Base-by-base conservation (phyloP, 768 basidiomycete species). In the Lactarius evosmus region DNA sequence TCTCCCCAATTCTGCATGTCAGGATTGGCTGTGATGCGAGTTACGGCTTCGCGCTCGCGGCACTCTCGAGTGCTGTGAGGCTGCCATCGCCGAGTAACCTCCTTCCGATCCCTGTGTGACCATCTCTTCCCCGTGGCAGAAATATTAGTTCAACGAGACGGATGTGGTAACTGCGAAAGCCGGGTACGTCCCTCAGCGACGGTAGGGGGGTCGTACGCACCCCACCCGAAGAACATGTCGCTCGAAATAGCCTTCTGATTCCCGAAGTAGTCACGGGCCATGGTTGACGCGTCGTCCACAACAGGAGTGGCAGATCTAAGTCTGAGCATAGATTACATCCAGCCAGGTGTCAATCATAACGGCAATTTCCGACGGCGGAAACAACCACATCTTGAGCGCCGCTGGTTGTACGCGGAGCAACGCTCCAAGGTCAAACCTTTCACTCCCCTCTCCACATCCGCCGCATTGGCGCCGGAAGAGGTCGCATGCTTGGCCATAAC, bases 121-220 rank as follows among this genome's bases (percentile, higher is more conserved):
- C 55, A 76, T 69, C 9, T 84, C 83, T 61, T 91, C 88, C 60
- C 89, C 86, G 17, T 95, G 83, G 2, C 96, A 96, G 75, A 97
- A 98, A 83, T 98, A 99, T 69, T 94, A 90, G 72, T 85, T 95
- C 17, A 94, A 96, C 0, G 94, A 96, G 71, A 98, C 98, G 34
- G 93, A 86, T 0, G 89, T 91, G 16, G 95, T 93, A 99, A 99
- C 44, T 83, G 78, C 69, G 88, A 84, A 46, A 98, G 78, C 2
- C 96, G 86, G 12, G 82, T 75, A 71, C 93, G 89, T 6, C 95
- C 95, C 76, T 98, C 94, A 52, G 79, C 76, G 46, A 83, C 70
- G 4, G 85, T 80, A 40, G 74, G 70, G 2, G 92, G 85, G 72
- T 98, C 95, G 76, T 97, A 98, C 25, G 86, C 75, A 55, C 90